Percentiles rank a stretch among this genome's conserved stretches.
These are phyloP conservation scores for Furcasterigmium furcatum DNA, from an alignment of 2,329 filamentous ascomycete genomes.

Conservation along the genomic window DNA sequence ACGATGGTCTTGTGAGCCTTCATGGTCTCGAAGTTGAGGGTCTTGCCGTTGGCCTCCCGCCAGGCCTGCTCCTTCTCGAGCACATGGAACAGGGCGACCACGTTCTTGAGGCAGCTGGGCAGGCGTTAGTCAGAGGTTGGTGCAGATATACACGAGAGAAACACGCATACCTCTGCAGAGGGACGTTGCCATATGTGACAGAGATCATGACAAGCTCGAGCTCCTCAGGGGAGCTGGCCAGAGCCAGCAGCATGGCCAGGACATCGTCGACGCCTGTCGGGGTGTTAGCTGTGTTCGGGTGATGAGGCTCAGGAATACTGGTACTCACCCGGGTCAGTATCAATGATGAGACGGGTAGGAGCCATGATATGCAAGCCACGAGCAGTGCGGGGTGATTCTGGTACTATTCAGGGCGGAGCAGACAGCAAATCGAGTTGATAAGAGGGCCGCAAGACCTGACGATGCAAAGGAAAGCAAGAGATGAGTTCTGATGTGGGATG, in stretches of 20 bases:
- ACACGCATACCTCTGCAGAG: conserved; percentile 66
- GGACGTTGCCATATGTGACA: conserved; percentile 90
- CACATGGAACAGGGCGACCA: conserved; percentile 86
- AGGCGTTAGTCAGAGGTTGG: neutral
- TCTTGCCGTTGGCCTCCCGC: conserved; percentile 66
- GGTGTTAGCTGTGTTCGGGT: conserved; percentile 1
- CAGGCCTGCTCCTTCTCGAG: conserved; percentile 86
- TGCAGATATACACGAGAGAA: neutral
- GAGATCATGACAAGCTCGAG: conserved; percentile 83
- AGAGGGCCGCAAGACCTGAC: no score
- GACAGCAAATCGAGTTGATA: no score
- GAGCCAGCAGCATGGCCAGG: conserved; percentile 80
- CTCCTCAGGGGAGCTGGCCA: conserved; percentile 78
- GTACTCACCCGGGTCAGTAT: conserved; percentile 83
- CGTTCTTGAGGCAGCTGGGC: conserved; percentile 79
- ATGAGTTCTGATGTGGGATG: neutral
- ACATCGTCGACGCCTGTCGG: conserved; percentile 79
- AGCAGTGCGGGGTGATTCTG: neutral
- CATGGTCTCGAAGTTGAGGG: conserved; percentile 71
- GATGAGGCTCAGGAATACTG: neutral
- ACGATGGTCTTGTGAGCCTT: conserved; percentile 74
- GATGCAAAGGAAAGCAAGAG: neutral
- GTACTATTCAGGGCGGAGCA: no score
- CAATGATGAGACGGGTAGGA: conserved; percentile 82
- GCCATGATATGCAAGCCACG: conserved; percentile 45